These are phyloP conservation scores for Coniosporium apollinis DNA, from an alignment of 495 filamentous ascomycete species.

Conservation along the genomic window DNA sequence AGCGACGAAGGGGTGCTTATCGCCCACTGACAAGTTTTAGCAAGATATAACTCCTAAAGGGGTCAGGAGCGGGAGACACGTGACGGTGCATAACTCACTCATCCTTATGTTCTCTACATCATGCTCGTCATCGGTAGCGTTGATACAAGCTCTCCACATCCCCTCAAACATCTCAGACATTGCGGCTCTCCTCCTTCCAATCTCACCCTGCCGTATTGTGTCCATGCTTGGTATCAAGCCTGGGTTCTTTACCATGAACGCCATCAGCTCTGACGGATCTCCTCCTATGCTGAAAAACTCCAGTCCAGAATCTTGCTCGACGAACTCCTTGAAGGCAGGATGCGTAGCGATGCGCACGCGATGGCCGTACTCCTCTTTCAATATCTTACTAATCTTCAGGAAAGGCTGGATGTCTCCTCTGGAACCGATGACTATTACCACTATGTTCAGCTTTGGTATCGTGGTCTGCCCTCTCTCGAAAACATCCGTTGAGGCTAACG, in stretches of 20 bases:
- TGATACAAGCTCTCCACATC: constrained; percentile 25
- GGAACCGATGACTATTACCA: constrained; percentile 65
- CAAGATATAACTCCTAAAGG: constrained; percentile 24
- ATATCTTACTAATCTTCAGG: constrained; percentile 48
- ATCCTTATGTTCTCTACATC: constrained; percentile 34
- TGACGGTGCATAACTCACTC: constrained; percentile 22
- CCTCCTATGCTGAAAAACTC: constrained; percentile 62
- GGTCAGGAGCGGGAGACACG: too few relatives aligned
- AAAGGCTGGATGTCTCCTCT: constrained; percentile 68
- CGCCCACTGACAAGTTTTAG: constrained; percentile 15
- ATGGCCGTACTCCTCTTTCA: constrained; percentile 52
- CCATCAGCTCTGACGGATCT: constrained; percentile 59
- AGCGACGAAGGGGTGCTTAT: constrained; percentile 20
- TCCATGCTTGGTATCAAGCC: constrained; percentile 50
- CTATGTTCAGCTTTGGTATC: constrained; percentile 47
- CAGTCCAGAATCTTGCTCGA: constrained; percentile 41
- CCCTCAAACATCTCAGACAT: constrained; percentile 36
- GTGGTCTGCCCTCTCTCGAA: not conserved
- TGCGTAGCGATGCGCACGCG: constrained; percentile 55
- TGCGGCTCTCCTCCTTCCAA: constrained; percentile 37
- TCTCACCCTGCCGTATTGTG: constrained; percentile 47
- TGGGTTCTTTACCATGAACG: constrained; percentile 70
- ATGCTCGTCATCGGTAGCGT: constrained; percentile 31
- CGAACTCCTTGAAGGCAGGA: constrained; percentile 47
- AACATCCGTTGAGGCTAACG: not conserved